Conservation (phyloP, 768 basidiomycete species). For the Leccinellum rugosiceps region DNA sequence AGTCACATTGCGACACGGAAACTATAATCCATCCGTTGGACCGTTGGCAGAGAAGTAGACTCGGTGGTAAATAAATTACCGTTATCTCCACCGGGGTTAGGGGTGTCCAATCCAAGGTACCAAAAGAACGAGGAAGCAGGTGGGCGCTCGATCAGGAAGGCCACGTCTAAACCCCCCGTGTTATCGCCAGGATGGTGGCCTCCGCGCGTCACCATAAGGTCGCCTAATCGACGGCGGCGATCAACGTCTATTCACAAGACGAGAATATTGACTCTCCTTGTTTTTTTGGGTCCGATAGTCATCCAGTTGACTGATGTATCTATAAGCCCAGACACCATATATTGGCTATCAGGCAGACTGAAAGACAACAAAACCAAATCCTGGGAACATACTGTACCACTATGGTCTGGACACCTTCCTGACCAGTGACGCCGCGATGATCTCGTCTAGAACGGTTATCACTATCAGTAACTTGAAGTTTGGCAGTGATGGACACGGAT, state of each 20-base stretch:
- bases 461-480: slow-evolving; percentile 17
- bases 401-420: slow-evolving; percentile 9
- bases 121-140: background rate
- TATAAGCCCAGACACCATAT: background rate
- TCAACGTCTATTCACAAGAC: background rate
- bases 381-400: too few relatives aligned
- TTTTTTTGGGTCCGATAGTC: slow-evolving; percentile 9
- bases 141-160: slow-evolving; percentile 3
- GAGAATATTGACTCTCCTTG: background rate
- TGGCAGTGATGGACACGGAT: background rate
- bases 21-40: slow-evolving; percentile 18
- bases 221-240: slow-evolving; percentile 6
- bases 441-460: slow-evolving; percentile 11
- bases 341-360: background rate
- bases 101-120: slow-evolving; percentile 12
- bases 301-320: slow-evolving; percentile 27
- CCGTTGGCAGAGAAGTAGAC: slow-evolving; percentile 18
- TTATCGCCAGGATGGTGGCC: slow-evolving; percentile 26
- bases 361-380: background rate
- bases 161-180: slow-evolving; percentile 23
- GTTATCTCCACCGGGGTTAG: slow-evolving; percentile 14
- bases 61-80: slow-evolving; percentile 13
- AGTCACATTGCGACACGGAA: slow-evolving; percentile 6
- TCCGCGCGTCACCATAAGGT: slow-evolving; percentile 20
- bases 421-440: slow-evolving; percentile 15